A percentile compares a stretch with the other conserved stretches of the same genome.
Evolutionary conservation across 148 eudicot genomes (phyloP).

Genomic region (Rhododendron molle): DNA sequence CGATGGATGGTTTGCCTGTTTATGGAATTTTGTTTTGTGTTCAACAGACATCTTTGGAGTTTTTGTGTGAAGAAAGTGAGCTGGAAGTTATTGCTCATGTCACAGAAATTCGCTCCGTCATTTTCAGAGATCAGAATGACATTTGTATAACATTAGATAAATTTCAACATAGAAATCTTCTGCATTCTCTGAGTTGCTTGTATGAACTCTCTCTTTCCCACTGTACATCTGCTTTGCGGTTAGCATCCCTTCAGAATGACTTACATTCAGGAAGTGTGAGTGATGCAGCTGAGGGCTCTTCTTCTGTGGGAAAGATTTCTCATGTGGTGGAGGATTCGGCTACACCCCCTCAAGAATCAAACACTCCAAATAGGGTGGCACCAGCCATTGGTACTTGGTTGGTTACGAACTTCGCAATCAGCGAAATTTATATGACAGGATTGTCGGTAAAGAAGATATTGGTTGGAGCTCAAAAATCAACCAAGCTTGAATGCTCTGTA

Average conservation of each 20-base stretch:
- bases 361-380: conserved; percentile 20
- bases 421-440: conserved; percentile 44
- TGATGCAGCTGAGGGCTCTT: conserved; percentile 27
- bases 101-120: conserved; percentile 32
- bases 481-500: conserved; percentile 38
- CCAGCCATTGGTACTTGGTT: conserved; percentile 34
- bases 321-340: conserved; percentile 17
- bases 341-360: conserved; percentile 19
- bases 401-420: conserved; percentile 27
- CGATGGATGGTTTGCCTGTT: conserved; percentile 34
- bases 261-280: conserved; percentile 19
- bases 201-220: conserved; percentile 59
- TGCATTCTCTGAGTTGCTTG: conserved; percentile 42
- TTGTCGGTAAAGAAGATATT: conserved; percentile 51
- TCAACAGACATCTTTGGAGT: conserved; percentile 26
- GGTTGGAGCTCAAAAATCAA: conserved; percentile 32
- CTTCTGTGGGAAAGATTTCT: conserved; percentile 23
- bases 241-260: conserved; percentile 30
- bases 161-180: conserved; percentile 29
- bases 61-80: conserved; percentile 38
- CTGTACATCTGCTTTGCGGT: conserved; percentile 35
- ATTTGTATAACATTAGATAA: conserved; percentile 26
- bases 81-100: conserved; percentile 38
- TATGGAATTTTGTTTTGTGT: conserved; percentile 54
- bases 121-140: conserved; percentile 41